A percentile compares a stretch with the other conserved stretches of the same genome.
Conservation (phyloP, 805 yeast genomes). For the Wickerhamomyces subpelliculosus region DNA sequence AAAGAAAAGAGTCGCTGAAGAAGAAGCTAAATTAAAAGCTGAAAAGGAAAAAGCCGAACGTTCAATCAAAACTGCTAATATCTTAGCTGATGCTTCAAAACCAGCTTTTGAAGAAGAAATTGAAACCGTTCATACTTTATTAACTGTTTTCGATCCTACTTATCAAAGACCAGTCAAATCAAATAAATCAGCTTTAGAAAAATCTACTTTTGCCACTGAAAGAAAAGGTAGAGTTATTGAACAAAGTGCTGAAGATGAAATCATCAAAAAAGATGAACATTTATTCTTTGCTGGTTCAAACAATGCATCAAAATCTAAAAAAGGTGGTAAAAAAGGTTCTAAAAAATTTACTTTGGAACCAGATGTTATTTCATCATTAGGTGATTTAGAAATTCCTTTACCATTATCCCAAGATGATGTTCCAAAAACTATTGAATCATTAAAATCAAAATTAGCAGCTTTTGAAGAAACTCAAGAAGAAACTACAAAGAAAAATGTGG, state of each 20-base stretch:
- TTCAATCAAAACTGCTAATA: slow-evolving; percentile 58
- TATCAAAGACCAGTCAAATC: slow-evolving; percentile 51
- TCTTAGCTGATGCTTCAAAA: slow-evolving; percentile 62
- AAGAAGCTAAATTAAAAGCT: slow-evolving; percentile 40
- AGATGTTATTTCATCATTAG: slow-evolving; percentile 66
- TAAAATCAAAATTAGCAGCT: slow-evolving; percentile 65
- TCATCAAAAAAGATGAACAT: slow-evolving; percentile 57
- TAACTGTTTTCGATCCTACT: slow-evolving; percentile 71
- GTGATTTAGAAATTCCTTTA: slow-evolving; percentile 68
- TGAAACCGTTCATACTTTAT: slow-evolving; percentile 62
- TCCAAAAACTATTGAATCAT: slow-evolving; percentile 52
- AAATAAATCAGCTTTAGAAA: slow-evolving; percentile 25
- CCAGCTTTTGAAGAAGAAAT: slow-evolving; percentile 87
- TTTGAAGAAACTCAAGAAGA: slow-evolving; percentile 71
- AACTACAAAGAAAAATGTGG: slow-evolving; percentile 70
- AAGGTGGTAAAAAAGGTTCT: slow-evolving; percentile 44
- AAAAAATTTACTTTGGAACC: slow-evolving; percentile 71
- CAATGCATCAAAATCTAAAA: slow-evolving; percentile 39
- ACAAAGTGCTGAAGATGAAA: slow-evolving; percentile 56
- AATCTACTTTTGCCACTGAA: slow-evolving; percentile 21
- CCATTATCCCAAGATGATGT: slow-evolving; percentile 75
- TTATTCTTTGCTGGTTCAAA: slow-evolving; percentile 49
- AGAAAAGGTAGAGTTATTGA: slow-evolving; percentile 40
- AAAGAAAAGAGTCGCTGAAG: slow-evolving; percentile 58
- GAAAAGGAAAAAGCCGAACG: slow-evolving; percentile 43